Base-by-base conservation (phyloP, 2,329 filamentous ascomycete genomes). In the Lasiodiplodia theobromae region DNA sequence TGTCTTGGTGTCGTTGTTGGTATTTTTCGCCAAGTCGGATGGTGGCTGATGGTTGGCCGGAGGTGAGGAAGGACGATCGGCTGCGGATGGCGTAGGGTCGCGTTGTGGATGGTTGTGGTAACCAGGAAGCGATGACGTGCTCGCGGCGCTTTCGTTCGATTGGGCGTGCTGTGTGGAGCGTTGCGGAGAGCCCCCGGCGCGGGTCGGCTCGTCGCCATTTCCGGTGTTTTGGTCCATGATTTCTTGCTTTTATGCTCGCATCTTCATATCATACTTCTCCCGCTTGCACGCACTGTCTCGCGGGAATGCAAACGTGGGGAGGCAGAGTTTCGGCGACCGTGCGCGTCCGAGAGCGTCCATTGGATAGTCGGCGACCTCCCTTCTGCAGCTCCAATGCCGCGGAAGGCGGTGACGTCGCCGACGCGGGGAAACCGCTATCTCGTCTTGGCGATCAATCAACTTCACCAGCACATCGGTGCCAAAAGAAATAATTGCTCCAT, bases 51-150 rank as follows among this genome's bases (percentile, higher is more conserved):
- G 49, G n/a, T 52, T 23, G 51, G 56, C 2, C 11, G 40, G 16
- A 10, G 38, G 49, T 14, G 21, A 14, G 57, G 10, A 18, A 40
- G 25, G 14, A 8, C 6, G 6, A n/a, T 23, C 14, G 7, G 40
- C 38, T 6, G 38, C 14, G 34, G 57, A 4, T 16, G 38, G 16
- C 5, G 57, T 4, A 14, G 37, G 57, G 8, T 40, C 31, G 34
- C 10, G 56, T 18, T n/a, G 16, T 18, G 23, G 58, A 8, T 31
- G 38, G 8, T 63, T 25, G 25, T 21, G 58, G 49, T 40, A 40
- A 37, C 58, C 58, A 40, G 58, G 58, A 49, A 49, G 23, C 58
- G 58, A 63, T 63, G 58, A 16, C 58, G 58, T 63, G 58, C 58
- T 63, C 58, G 40, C 23, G 23, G 12, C 21, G 12, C 8, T 11